Evolutionary conservation across 129 eudicot genomes (phyloP).

Genomic region (Smallanthus sonchifolius): DNA sequence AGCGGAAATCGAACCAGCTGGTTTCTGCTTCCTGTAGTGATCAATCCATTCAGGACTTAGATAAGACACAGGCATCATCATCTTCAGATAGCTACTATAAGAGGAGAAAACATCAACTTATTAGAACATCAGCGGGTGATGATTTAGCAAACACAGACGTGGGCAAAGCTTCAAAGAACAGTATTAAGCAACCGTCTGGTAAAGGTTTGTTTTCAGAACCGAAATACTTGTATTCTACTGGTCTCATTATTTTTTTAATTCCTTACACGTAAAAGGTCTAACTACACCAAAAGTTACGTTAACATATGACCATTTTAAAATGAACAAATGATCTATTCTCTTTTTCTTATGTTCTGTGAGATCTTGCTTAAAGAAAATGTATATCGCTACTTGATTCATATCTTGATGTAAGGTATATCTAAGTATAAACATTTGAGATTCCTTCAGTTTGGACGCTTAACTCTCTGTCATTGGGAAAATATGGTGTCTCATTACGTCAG

Average conservation of each 20-base stretch:
- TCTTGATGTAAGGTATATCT: constrained; percentile 27
- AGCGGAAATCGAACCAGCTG: constrained; percentile 78
- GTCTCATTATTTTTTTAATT: not conserved
- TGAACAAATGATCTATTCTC: not conserved
- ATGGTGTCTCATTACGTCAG: constrained; percentile 36
- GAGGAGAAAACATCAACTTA: constrained; percentile 74
- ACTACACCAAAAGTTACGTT: not conserved
- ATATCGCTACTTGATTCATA: not conserved
- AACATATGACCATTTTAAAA: not conserved
- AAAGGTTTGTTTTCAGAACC: constrained; percentile 41
- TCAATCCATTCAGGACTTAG: constrained; percentile 31
- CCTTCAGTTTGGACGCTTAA: constrained; percentile 74
- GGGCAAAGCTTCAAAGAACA: constrained; percentile 27
- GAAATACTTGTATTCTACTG: not conserved
- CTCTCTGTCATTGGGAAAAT: constrained; percentile 39
- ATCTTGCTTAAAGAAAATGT: not conserved
- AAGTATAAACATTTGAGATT: constrained; percentile 40
- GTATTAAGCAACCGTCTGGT: constrained; percentile 41
- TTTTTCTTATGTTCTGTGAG: not conserved
- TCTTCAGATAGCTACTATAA: constrained; percentile 73
- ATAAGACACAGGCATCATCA: constrained; percentile 36
- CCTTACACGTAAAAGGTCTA: not conserved
- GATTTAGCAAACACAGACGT: constrained; percentile 27
- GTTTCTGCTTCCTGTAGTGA: constrained; percentile 59
- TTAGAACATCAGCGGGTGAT: constrained; percentile 47